Evolutionary conservation across 1,139 yeast species (phyloP).

Genomic region (Magnusiomyces sp.): DNA sequence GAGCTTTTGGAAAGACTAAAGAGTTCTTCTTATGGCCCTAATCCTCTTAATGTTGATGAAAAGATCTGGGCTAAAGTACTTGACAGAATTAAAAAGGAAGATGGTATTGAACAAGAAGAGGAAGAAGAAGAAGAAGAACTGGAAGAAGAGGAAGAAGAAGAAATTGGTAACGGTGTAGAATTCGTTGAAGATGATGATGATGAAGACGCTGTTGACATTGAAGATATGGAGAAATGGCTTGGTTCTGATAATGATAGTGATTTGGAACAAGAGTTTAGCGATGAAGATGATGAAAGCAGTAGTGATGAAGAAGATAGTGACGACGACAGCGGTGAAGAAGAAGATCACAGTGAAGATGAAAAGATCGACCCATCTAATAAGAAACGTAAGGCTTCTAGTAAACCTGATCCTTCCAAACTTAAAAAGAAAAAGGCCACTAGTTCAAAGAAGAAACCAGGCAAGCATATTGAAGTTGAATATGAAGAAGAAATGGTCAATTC

Average conservation of each 20-base stretch:
- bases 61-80: constrained; percentile 91
- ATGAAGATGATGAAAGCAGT: constrained; percentile 31
- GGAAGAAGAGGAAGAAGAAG: constrained; percentile 24
- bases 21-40: constrained; percentile 97
- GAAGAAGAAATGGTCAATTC: constrained; percentile 56
- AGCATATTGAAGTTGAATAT: constrained; percentile 75
- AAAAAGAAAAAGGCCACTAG: constrained; percentile 26
- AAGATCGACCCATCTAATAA: constrained; percentile 18
- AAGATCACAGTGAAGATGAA: constrained; percentile 35
- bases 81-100: constrained; percentile 56
- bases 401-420: constrained; percentile 27
- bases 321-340: constrained; percentile 26
- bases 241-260: constrained; percentile 54
- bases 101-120: constrained; percentile 55
- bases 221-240: constrained; percentile 85
- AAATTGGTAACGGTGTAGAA: constrained; percentile 34
- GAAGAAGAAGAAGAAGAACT: constrained; percentile 56
- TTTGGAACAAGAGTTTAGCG: too few species aligned
- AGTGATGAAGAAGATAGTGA: constrained; percentile 26
- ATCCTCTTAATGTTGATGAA: constrained; percentile 93
- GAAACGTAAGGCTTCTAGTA: constrained; percentile 31
- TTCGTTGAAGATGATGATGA: constrained; percentile 70
- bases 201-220: constrained; percentile 84
- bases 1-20: constrained; percentile 88
- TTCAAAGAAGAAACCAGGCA: constrained; percentile 37